Base-by-base conservation (phyloP, 441 rosid genomes). In the Pelargonium fulgidum region DNA sequence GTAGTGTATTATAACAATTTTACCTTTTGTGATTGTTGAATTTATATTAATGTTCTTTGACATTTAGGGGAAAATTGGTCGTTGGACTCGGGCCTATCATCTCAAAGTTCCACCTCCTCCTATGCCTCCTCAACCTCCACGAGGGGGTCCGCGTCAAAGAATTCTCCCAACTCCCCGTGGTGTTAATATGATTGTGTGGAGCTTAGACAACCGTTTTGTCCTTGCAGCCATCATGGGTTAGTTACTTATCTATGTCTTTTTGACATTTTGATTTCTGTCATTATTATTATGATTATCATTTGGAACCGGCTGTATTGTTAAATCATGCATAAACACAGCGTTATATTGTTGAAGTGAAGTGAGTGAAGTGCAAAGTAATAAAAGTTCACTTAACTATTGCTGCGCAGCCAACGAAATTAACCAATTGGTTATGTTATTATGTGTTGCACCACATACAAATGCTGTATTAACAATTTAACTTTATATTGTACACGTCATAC, bases 21-120 rank as follows among this genome's bases (percentile, higher is more conserved):
- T 7, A 39, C 44, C 44, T 39, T 39, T 39, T 39, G 42, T 39
- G 42, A 39, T 39, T 39, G 8, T 39, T 39, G 44, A 7, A 39
- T 39, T 39, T 39, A 39, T 39, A 10, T 7, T 39, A 39, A 39
- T 7, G 39, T 39, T 7, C 10, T 39, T 39, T 39, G 44, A 39
- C 10, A 7, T 39, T 10, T 10, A 39, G 44, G 44, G 44, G 44
- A 39, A 33, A 3, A 24, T 26, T 50, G 39, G 98, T 44, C 44
- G 44, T 39, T 93, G 99, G 99, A 77, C 76, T 64, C 85, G 87
- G 62, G 87, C 86, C 41, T 96, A 91, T 81, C 98, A 96, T 73
- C 90, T 96, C 80, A 96, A 85, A 87, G 96, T 96, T 85, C 99
- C 99, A 80, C 94, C 98, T 79, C 98, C 99, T 47, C 98, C 98